Conservation (phyloP, 768 basidiomycete species). For the Gymnopilus dilepis region DNA sequence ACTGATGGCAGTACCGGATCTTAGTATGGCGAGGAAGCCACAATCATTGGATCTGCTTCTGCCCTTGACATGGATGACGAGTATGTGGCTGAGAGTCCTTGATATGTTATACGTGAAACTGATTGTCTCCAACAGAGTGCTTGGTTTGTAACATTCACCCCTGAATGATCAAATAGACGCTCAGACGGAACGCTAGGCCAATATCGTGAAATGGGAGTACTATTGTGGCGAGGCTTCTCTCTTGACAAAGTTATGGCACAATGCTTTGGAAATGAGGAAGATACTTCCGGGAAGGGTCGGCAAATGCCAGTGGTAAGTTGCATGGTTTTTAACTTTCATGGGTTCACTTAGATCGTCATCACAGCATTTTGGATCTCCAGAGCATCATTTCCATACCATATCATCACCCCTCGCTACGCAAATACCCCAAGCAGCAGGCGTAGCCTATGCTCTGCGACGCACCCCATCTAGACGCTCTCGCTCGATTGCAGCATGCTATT, state of each 20-base stretch:
- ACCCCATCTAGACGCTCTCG: slow-evolving; percentile 69
- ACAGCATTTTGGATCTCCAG: slow-evolving; percentile 84
- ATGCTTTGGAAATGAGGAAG: slow-evolving; percentile 87
- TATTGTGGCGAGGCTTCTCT: slow-evolving; percentile 86
- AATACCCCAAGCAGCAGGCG: slow-evolving; percentile 93
- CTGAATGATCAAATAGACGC: slow-evolving; percentile 2
- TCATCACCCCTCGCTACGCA: slow-evolving; percentile 94
- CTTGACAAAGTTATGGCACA: slow-evolving; percentile 88
- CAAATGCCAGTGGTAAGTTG: slow-evolving; percentile 89
- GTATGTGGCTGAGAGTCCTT: slow-evolving; percentile 47
- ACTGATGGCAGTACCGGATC: slow-evolving; percentile 8
- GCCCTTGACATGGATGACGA: slow-evolving; percentile 85
- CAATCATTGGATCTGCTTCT: slow-evolving; percentile 88
- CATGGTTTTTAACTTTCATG: background rate
- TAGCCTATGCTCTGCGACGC: slow-evolving; percentile 86
- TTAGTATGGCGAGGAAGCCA: slow-evolving; percentile 90
- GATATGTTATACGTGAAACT: background rate
- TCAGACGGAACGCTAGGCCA: slow-evolving; percentile 57
- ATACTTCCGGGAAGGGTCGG: slow-evolving; percentile 80
- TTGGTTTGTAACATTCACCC: slow-evolving; percentile 52
- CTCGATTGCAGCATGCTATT: slow-evolving; percentile 86
- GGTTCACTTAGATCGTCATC: slow-evolving; percentile 16
- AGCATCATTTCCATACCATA: slow-evolving; percentile 91
- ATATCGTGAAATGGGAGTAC: slow-evolving; percentile 92
- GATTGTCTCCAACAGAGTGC: slow-evolving; percentile 53